Conservation (phyloP, 768 basidiomycete species). For the Russula virescens region DNA sequence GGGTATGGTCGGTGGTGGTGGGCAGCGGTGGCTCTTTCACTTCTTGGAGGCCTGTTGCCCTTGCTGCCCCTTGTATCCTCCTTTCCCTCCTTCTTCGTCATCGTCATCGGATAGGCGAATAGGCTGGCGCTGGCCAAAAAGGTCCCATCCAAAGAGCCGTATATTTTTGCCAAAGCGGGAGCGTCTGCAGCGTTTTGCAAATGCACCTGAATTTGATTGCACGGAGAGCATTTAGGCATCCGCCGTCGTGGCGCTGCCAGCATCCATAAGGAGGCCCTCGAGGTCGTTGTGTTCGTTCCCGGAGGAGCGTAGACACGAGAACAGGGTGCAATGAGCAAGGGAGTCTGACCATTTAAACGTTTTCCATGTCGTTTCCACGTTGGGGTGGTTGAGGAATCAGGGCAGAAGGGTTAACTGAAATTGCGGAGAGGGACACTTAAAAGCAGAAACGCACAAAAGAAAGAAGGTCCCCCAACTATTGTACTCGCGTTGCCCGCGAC, state of each 20-base stretch:
- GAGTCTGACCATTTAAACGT: slow-evolving; percentile 60
- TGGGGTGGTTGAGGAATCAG: no score
- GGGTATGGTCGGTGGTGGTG: slow-evolving; percentile 28
- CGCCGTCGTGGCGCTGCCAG: slow-evolving; percentile 37
- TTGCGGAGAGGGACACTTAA: no score
- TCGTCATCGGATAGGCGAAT: slow-evolving; percentile 58
- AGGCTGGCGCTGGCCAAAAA: slow-evolving; percentile 57
- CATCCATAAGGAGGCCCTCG: slow-evolving; percentile 44
- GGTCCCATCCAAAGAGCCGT: slow-evolving; percentile 57
- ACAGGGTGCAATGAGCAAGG: slow-evolving; percentile 53
- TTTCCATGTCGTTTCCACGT: slow-evolving; percentile 33
- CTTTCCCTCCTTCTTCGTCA: slow-evolving; percentile 31
- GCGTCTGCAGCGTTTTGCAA: slow-evolving; percentile 21
- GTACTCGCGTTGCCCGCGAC: no score
- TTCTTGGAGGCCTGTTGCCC: neutral
- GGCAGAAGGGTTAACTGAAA: no score
- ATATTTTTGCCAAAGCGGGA: slow-evolving; percentile 35
- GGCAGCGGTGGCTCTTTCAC: neutral
- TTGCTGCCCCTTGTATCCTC: neutral
- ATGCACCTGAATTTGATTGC: slow-evolving; percentile 52
- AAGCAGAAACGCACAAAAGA: no score
- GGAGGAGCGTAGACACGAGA: slow-evolving; percentile 49
- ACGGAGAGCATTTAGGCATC: slow-evolving; percentile 61
- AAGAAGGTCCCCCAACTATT: no score
- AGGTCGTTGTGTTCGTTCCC: slow-evolving; percentile 37